phyloP scores from a whole-genome alignment of 2,329 filamentous ascomycete species.

The Ophiostoma fasciatum region DNA sequence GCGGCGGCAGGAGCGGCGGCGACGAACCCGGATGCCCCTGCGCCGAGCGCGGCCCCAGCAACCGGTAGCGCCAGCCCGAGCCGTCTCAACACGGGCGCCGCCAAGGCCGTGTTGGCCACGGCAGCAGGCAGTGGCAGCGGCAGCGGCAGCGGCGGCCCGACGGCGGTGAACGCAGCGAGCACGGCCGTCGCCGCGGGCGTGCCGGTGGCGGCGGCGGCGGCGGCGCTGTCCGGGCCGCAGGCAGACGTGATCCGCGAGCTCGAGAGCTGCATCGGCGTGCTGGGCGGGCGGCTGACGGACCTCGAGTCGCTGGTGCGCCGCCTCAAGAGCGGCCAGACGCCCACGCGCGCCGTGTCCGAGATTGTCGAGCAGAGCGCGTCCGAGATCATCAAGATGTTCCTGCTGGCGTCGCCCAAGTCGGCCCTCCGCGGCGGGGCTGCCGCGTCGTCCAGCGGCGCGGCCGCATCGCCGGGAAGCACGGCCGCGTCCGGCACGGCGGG shows the following conservation, averaged over 20 bases:
- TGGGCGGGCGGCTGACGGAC: conserved; percentile 89
- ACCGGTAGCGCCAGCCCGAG: not conserved
- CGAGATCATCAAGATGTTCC: conserved; percentile 87
- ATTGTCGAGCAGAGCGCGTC: conserved; percentile 81
- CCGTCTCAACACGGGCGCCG: conserved; percentile 4
- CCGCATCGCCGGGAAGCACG: conserved; percentile 1
- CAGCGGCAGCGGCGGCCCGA: conserved; percentile 2
- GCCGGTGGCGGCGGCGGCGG: no score
- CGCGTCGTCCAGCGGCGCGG: conserved; percentile 1
- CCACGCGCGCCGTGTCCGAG: conserved; percentile 64
- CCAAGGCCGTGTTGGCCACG: conserved; percentile 3
- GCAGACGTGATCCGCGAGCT: conserved; percentile 49
- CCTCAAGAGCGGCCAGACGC: conserved; percentile 74
- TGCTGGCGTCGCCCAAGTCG: conserved; percentile 44
- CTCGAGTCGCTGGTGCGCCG: conserved; percentile 86
- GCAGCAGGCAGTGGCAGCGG: not conserved
- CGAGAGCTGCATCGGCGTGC: conserved; percentile 62
- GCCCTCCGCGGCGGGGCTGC: conserved; percentile 4
- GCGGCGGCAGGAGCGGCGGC: not conserved
- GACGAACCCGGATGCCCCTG: not conserved
- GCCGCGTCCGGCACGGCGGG: conserved; percentile 13
- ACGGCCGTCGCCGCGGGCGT: not conserved
- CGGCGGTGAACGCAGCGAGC: not conserved
- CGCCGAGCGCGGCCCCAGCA: not conserved
- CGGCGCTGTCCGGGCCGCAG: not conserved